phyloP scores from a whole-genome alignment of 768 basidiomycete species.

The Paxillus ammoniavirescens region DNA sequence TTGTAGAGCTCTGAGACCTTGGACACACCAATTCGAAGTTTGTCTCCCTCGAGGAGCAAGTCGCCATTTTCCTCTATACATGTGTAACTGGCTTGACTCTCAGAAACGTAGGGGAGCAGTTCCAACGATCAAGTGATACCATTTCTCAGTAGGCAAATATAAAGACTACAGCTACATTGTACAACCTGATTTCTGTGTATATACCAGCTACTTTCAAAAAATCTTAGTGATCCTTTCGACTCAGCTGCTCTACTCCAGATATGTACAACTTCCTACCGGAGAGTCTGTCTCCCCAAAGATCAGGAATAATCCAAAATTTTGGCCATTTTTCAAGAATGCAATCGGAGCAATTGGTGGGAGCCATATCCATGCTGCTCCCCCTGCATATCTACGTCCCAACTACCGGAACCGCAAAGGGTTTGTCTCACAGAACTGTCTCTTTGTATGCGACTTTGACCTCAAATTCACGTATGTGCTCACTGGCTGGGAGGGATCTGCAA shows the following conservation, averaged over 20 bases:
- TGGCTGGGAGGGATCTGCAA: slow-evolving; percentile 41
- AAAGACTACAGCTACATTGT: no score
- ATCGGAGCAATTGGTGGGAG: slow-evolving; percentile 28
- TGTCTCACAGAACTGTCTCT: slow-evolving; percentile 40
- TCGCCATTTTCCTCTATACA: no score
- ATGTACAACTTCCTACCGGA: slow-evolving; percentile 17
- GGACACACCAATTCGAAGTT: no score
- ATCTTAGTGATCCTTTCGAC: neutral
- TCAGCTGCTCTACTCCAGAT: slow-evolving; percentile 7
- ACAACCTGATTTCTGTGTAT: no score
- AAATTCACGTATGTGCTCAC: slow-evolving; percentile 37
- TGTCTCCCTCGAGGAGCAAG: no score
- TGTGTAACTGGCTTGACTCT: no score
- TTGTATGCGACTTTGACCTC: slow-evolving; percentile 32
- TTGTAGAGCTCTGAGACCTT: no score
- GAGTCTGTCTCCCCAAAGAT: slow-evolving; percentile 15
- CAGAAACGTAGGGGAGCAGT: no score
- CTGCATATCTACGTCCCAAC: neutral
- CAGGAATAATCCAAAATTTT: slow-evolving; percentile 26
- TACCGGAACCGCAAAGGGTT: slow-evolving; percentile 21
- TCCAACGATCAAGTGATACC: no score
- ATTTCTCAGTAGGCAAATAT: no score
- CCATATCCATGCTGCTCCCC: neutral
- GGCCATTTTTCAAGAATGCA: slow-evolving; percentile 31
- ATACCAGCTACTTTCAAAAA: neutral